Conservation (phyloP, 2,329 filamentous ascomycete species). For the Aspergillus sp. region DNA sequence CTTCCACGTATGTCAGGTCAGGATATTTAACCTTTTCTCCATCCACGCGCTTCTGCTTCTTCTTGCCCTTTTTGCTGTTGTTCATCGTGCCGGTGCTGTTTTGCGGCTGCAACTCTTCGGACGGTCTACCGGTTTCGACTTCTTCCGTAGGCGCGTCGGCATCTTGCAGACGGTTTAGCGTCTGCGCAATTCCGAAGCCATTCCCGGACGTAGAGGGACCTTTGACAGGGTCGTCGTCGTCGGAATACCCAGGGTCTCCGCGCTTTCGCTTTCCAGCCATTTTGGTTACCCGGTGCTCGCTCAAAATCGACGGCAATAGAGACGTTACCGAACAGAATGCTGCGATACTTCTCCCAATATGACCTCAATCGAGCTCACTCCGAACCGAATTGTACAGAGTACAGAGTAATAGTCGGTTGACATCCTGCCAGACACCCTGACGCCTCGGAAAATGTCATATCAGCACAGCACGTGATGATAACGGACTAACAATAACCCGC, state of each 20-base stretch:
- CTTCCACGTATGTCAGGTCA: slow-evolving; percentile 45
- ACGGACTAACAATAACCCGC: not conserved
- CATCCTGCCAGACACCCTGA: no score
- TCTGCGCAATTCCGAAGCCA: slow-evolving; percentile 25
- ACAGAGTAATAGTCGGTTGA: no score
- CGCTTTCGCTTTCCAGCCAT: slow-evolving; percentile 31
- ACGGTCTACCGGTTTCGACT: slow-evolving; percentile 2
- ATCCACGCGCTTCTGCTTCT: slow-evolving; percentile 29
- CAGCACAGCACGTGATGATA: not conserved
- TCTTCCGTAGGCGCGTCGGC: slow-evolving; percentile 6
- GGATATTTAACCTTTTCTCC: slow-evolving; percentile 45
- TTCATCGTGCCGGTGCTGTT: slow-evolving; percentile 7
- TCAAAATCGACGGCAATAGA: not conserved
- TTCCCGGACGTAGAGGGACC: slow-evolving; percentile 7
- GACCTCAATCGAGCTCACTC: no score
- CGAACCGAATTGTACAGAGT: no score
- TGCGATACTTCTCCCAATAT: not conserved
- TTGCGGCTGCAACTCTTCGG: slow-evolving; percentile 6
- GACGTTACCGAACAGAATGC: not conserved
- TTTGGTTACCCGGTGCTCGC: not conserved
- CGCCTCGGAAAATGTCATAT: no score
- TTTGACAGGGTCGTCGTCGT: slow-evolving; percentile 18
- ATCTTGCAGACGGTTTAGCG: slow-evolving; percentile 23
- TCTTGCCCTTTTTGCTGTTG: slow-evolving; percentile 5
- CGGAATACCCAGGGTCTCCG: slow-evolving; percentile 10